Evolutionary conservation across 2,329 filamentous ascomycete species (phyloP).

Genomic region (Paracamarosporium sp.): DNA sequence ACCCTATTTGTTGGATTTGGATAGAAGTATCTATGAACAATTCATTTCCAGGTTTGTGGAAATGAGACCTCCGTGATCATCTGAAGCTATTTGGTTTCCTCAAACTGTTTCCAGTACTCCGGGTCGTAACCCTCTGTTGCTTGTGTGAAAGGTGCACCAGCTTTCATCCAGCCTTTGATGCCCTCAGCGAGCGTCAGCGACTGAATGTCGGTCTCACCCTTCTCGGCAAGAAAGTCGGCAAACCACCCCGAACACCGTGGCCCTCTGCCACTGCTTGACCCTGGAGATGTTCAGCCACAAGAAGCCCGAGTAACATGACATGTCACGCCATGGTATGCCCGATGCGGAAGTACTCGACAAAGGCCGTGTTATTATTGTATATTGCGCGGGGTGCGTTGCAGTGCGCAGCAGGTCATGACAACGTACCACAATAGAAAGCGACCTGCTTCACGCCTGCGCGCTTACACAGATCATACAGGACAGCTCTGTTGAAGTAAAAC

Average conservation of each 20-base stretch:
- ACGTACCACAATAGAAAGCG: conserved; percentile 55
- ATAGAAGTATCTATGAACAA: no score
- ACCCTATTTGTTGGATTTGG: no score
- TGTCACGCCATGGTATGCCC: conserved; percentile 23
- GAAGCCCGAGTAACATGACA: conserved; percentile 10
- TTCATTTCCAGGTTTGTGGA: no score
- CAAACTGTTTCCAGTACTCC: conserved; percentile 51
- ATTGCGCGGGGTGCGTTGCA: no score
- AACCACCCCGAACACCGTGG: conserved; percentile 46
- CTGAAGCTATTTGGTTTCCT: conserved; percentile 10
- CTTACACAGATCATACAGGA: conserved; percentile 53
- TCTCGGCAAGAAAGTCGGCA: conserved; percentile 42
- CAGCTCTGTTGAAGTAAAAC: conserved; percentile 54
- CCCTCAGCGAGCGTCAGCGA: conserved; percentile 52
- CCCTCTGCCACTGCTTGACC: conserved; percentile 42
- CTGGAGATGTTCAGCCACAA: conserved; percentile 28
- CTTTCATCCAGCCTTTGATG: conserved; percentile 55
- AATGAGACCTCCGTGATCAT: not conserved
- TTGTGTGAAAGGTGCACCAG: conserved; percentile 44
- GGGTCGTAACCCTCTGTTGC: conserved; percentile 50
- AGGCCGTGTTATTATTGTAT: not conserved
- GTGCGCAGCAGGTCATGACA: not conserved
- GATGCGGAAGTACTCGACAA: no score
- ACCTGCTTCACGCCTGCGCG: conserved; percentile 54
- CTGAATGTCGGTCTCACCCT: conserved; percentile 47